phyloP scores from a whole-genome alignment of 257 asterid species.

The Oldenlandia corymbosa region DNA sequence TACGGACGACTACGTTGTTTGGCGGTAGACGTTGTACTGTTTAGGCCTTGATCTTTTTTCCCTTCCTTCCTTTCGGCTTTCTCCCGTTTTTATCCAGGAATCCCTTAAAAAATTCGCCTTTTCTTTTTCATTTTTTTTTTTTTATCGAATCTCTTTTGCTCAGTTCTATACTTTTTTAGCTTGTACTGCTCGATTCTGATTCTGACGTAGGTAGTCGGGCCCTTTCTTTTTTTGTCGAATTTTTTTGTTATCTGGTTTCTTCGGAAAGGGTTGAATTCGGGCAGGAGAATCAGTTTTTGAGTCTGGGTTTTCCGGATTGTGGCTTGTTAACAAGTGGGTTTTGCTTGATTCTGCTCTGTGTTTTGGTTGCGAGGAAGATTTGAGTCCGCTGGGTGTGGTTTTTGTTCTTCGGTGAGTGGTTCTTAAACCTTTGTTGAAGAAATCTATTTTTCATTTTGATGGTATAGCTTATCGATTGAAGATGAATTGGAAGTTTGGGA shows the following conservation, averaged over 20 bases:
- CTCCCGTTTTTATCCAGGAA: constrained; percentile 5
- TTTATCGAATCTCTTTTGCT: constrained; percentile 10
- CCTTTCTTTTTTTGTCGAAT: neutral
- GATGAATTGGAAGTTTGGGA: constrained; percentile 3
- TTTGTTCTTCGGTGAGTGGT: constrained; percentile 12
- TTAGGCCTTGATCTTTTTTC: constrained; percentile 14
- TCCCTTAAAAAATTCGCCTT: constrained; percentile 11
- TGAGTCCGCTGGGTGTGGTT: constrained; percentile 10
- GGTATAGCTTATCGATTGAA: constrained; percentile 3
- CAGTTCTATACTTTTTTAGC: neutral
- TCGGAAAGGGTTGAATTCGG: constrained; percentile 8
- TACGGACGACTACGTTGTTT: neutral
- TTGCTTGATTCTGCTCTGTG: neutral
- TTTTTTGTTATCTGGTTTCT: constrained; percentile 19
- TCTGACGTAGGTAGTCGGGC: constrained; percentile 5
- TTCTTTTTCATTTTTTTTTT: too few relatives aligned
- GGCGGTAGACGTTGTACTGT: neutral
- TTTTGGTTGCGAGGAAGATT: neutral
- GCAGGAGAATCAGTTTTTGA: constrained; percentile 15
- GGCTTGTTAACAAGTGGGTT: constrained; percentile 21
- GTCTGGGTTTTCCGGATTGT: constrained; percentile 12
- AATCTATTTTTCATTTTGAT: constrained; percentile 3
- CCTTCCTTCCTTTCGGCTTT: neutral
- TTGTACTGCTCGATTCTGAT: neutral
- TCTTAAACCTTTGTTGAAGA: constrained; percentile 1